Percentiles rank a stretch among this genome's conserved stretches.
These are phyloP conservation scores for Diversispora epigaea DNA, from an alignment of 192 early-diverging fungal species.

Conservation along the genomic window DNA sequence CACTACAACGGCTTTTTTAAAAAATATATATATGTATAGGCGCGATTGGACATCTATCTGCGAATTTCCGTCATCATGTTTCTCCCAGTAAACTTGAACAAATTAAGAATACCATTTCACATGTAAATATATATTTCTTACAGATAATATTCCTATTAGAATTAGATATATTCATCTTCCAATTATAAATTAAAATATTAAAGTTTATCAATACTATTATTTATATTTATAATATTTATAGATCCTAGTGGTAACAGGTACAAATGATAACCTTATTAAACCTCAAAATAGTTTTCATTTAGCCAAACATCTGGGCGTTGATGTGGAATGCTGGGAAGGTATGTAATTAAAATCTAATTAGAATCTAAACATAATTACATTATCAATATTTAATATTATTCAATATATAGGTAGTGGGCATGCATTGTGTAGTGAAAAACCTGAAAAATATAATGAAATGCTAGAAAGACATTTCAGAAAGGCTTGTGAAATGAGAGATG, in stretches of 20 bases:
- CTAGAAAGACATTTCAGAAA: slow-evolving; percentile 39
- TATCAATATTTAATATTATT: background rate
- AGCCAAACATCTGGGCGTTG: slow-evolving; percentile 29
- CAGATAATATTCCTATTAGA: background rate
- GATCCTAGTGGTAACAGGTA: slow-evolving; percentile 31
- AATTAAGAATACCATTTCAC: slow-evolving; percentile 26
- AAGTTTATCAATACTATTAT: background rate
- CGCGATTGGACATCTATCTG: slow-evolving; percentile 30
- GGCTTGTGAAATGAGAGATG: background rate
- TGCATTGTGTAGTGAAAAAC: slow-evolving; percentile 37
- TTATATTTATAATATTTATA: background rate
- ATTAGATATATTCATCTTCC: no score
- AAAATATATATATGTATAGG: background rate
- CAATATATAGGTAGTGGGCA: slow-evolving; percentile 36
- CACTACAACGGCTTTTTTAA: no score
- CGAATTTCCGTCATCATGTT: slow-evolving; percentile 38
- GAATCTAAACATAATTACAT: background rate
- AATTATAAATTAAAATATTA: no score
- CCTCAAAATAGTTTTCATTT: slow-evolving; percentile 38
- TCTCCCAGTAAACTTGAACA: slow-evolving; percentile 34
- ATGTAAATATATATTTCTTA: background rate
- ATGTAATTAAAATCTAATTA: background rate
- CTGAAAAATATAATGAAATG: slow-evolving; percentile 35
- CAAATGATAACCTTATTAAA: slow-evolving; percentile 40
- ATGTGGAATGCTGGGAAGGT: slow-evolving; percentile 40